Evolutionary conservation across 441 rosid genomes (phyloP).

Genomic region (Euphorbia schlechtendalii): DNA sequence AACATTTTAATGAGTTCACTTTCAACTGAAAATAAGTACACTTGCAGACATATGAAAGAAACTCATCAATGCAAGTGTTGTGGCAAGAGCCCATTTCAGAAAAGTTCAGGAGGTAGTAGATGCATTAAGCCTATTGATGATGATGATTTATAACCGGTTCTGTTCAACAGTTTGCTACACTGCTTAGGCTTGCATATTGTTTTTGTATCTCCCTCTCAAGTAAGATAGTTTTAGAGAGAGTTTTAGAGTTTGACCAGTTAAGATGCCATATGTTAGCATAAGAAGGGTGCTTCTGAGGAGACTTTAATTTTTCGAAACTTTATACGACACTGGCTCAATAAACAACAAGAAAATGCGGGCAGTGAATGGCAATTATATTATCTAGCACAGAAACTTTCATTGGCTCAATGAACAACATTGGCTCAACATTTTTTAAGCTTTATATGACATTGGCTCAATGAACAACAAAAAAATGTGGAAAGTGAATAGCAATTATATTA

Average conservation of each 20-base stretch:
- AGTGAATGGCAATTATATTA: too few relatives aligned
- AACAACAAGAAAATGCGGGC: too few relatives aligned
- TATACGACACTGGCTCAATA: too few relatives aligned
- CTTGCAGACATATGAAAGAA: neutral
- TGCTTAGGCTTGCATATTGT: neutral
- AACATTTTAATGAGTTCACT: too few relatives aligned
- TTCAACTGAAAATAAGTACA: too few relatives aligned
- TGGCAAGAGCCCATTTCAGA: too few relatives aligned
- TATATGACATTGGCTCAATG: neutral
- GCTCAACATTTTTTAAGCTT: neutral
- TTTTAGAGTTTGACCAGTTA: neutral
- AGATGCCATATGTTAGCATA: neutral
- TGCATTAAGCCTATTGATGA: too few relatives aligned
- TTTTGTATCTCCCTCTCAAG: neutral
- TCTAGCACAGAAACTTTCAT: too few relatives aligned
- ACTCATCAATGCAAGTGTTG: neutral
- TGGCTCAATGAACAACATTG: too few relatives aligned
- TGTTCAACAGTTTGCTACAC: neutral
- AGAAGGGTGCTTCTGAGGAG: neutral
- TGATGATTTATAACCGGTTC: neutral
- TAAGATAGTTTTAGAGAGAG: neutral
- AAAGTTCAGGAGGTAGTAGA: too few relatives aligned
- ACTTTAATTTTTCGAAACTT: neutral
- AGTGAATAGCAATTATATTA: too few relatives aligned
- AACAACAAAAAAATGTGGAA: neutral